Evolutionary conservation across 306 rosid genomes (phyloP), one percentile per base, ranked within the genome.

Genomic region (Heteromeles arbutifolia): DNA sequence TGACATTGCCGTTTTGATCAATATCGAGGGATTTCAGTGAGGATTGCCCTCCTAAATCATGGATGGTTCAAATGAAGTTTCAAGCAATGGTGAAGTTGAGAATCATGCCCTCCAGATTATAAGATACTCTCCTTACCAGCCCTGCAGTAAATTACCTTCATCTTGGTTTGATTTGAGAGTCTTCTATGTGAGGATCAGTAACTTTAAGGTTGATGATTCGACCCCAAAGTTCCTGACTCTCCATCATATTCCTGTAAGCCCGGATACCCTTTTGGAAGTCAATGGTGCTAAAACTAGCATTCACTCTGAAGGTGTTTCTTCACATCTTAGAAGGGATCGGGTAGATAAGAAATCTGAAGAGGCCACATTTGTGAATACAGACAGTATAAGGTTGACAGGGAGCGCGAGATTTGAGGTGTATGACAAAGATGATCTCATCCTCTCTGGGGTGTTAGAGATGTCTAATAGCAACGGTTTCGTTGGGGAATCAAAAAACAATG

Each of bases 131-230:
- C 85, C 96, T 50, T 88, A 79, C 83, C 88, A 88, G 77, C 88
- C 96, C 54, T 81, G 76, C 73, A 69, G 59, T 52, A 92, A 79
- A 75, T 68, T 85, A 17, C 77, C 86, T 24, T 87, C 93, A 39
- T 69, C 91, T 3, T 92, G 98, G 97, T 88, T 96, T 73, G 96
- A 88, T 86, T 57, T 96, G 80, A 89, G 97, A 86, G 98, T 96
- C 32, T 96, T 92, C 75, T 92, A 90, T 84, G 92, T 90, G 67
- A 89, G 98, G 75, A 50, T 92, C 6, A 85, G 93, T 76, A 84
- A 91, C 56, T 88, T 92, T 74, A 85, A 69, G 72, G 96, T 87
- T 5, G 91, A 90, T 84, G 90, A 85, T 77, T 88, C 89, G 25
- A 89, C 97, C 43, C 97, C 98, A 0, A 87, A 88, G 77, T 88